phyloP scores from a whole-genome alignment of 345 rosid genomes.

The Litchi chinensis region DNA sequence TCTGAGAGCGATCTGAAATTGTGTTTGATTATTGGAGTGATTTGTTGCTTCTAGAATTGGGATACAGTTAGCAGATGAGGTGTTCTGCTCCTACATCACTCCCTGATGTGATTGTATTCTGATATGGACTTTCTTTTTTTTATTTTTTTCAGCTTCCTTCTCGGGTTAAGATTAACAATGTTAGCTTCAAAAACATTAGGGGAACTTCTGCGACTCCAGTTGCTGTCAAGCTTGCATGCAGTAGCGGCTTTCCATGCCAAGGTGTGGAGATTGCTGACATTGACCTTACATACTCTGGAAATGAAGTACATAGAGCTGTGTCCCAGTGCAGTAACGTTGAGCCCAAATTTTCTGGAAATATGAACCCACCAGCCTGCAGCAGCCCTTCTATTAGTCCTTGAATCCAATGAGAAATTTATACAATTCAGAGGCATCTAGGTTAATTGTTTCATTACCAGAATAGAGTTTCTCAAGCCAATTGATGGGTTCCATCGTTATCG shows the following conservation, averaged over 20 bases:
- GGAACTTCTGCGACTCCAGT: conserved; percentile 49
- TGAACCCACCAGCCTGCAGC: conserved; percentile 38
- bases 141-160: conserved; percentile 31
- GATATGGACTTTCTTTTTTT: background rate
- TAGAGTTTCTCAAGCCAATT: too few species aligned
- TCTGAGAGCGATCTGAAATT: too few species aligned
- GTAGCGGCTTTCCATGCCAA: conserved; percentile 6
- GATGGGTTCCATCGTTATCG: too few species aligned
- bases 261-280: conserved; percentile 44
- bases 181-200: conserved; percentile 49
- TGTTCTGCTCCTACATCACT: too few species aligned
- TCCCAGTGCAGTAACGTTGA: conserved; percentile 46
- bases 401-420: background rate
- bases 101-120: background rate
- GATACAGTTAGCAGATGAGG: too few species aligned
- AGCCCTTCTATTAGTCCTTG: background rate
- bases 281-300: conserved; percentile 38
- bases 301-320: conserved; percentile 24
- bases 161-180: conserved; percentile 41
- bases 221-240: conserved; percentile 23
- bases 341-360: conserved; percentile 35
- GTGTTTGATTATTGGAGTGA: too few species aligned
- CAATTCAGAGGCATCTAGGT: background rate
- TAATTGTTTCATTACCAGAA: too few species aligned
- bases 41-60: too few species aligned